Base-by-base conservation (phyloP, 2,329 filamentous ascomycete genomes). In the Orbilia oligospora region DNA sequence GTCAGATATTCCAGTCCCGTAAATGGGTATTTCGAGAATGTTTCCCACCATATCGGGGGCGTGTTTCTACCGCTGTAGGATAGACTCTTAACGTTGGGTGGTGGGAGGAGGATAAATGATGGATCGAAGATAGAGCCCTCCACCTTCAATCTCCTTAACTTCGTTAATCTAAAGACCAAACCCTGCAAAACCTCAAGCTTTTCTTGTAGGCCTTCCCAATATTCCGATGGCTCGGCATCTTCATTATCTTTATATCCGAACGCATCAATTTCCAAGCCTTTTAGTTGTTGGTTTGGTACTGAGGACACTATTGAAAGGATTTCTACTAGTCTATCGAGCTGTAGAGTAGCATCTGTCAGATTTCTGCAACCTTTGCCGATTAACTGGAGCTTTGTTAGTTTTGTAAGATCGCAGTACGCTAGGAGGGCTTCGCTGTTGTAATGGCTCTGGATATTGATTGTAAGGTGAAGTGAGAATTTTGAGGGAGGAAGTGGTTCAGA, bases 31-130 rank as follows among this genome's bases (percentile, higher is more conserved):
- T 22, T 36, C 3, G 49, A 51, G 27, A 69, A 69, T 3, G 46
- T 56, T 9, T 14, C 14, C 65, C 65, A 69, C 65, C 65, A 69
- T 0, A 16, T 9, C 1, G 49, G 16, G 2, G 36, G 30, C 24
- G 46, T 33, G 2, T 18, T 18, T 1, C 36, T 38, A 16, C 1
- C 9, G 5, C 22, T 22, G n/a, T 69, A 69, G 10, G 20, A 46
- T 58, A 69, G 2, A 4, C 16, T 8, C 6, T 20, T 46, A 9
- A 58, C 51, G 12, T 16, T 36, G 9, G 38, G 30, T 5, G 65
- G 65, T 2, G 65, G 65, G 9, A 58, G 38, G 33, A 48, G 65
- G 3, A 69, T 16, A 16, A 69, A 68, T 0, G 65, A 68, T 5
- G 48, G 49, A n/a, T 68, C 33, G 49, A 36, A 30, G 14, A 56